Percentiles rank a stretch among this genome's conserved stretches.
phyloP scores from a whole-genome alignment of 257 asterid genomes.

The Ballota nigra region DNA sequence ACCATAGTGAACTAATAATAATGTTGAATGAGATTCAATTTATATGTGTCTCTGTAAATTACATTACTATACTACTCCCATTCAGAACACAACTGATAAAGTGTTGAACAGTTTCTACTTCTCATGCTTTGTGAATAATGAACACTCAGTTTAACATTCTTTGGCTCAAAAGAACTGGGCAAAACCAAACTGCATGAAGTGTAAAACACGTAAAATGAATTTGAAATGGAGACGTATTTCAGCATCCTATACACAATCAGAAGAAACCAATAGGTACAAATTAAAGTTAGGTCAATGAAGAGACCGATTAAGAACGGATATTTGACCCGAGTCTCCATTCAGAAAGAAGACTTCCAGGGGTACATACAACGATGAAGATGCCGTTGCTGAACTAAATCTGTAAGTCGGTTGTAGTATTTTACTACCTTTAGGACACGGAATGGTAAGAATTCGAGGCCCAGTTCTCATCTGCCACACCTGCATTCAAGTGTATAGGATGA shows the following conservation, averaged over 20 bases:
- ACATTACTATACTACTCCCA: too few relatives aligned
- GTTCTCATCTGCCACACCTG: conserved; percentile 99
- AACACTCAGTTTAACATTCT: neutral
- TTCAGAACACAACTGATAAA: too few relatives aligned
- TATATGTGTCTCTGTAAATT: too few relatives aligned
- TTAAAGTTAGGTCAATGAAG: conserved; percentile 38
- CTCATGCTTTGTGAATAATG: too few relatives aligned
- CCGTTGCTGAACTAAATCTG: conserved; percentile 58
- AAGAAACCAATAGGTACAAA: conserved; percentile 13
- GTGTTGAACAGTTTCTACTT: too few relatives aligned
- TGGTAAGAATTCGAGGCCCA: conserved; percentile 80
- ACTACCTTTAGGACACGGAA: conserved; percentile 90
- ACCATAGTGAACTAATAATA: neutral
- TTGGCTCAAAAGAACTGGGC: neutral
- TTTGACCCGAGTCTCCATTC: conserved; percentile 94
- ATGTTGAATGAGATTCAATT: too few relatives aligned
- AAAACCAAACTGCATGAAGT: neutral
- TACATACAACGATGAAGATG: conserved; percentile 42
- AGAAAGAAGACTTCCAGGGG: conserved; percentile 87
- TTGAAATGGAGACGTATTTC: neutral
- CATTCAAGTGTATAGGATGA: neutral
- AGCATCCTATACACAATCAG: conserved; percentile 23
- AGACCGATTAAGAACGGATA: conserved; percentile 64
- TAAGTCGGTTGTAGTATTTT: conserved; percentile 86
- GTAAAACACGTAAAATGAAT: conserved; percentile 4